Conservation (phyloP, 208 protist species). For the Porcisia hertigi region DNA sequence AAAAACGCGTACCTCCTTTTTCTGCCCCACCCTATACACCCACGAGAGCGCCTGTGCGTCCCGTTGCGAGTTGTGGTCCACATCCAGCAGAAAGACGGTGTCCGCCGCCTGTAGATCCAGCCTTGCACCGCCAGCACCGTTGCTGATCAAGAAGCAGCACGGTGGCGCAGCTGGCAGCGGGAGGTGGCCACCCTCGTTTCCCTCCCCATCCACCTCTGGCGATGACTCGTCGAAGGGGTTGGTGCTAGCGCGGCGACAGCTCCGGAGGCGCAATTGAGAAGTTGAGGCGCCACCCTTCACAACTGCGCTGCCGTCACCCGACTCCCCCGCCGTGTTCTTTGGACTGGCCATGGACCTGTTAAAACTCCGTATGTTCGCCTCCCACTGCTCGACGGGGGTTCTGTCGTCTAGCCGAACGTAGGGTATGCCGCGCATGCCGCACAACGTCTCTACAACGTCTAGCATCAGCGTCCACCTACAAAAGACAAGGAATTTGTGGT, state of each 20-base stretch:
- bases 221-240: too few species aligned
- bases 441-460: conserved; percentile 76
- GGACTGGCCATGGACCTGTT: conserved; percentile 29
- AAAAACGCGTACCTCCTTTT: conserved; percentile 92
- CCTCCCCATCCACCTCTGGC: neutral
- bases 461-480: conserved; percentile 91
- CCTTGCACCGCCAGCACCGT: conserved; percentile 95
- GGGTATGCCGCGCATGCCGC: conserved; percentile 36
- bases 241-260: too few species aligned
- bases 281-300: too few species aligned
- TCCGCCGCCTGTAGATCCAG: conserved; percentile 97
- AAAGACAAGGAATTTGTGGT: conserved; percentile 95
- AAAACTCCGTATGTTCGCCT: conserved; percentile 86
- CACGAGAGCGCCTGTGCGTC: conserved; percentile 96
- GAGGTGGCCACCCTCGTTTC: neutral
- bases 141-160: conserved; percentile 94
- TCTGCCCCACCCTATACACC: conserved; percentile 97
- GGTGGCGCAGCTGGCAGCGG: neutral
- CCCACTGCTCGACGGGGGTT: conserved; percentile 54
- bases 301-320: too few species aligned
- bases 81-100: conserved; percentile 96
- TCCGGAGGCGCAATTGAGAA: too few species aligned
- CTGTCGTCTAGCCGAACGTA: conserved; percentile 75
- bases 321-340: neutral
- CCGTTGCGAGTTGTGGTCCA: conserved; percentile 96